A percentile compares a stretch with the other conserved stretches of the same genome.
phyloP scores from a whole-genome alignment of 139 green algal species.

The Astrephomene gubernaculifera region DNA sequence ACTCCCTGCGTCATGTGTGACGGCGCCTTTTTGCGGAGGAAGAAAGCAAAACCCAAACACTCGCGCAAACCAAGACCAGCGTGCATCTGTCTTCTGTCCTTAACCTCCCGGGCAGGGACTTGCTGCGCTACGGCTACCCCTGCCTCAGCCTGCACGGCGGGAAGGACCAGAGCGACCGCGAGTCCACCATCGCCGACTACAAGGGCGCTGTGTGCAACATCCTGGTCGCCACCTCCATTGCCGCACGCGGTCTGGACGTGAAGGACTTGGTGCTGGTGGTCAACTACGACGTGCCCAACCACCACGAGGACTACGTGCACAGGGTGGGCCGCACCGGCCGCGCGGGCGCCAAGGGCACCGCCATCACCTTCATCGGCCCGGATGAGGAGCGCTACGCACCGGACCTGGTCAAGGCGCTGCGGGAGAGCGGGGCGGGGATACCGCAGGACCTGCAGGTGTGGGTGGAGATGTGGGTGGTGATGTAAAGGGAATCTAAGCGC shows the following conservation, averaged over 20 bases:
- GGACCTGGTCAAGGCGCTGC: conserved; percentile 96
- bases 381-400: conserved; percentile 94
- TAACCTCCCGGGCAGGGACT: conserved; percentile 26
- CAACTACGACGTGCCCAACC: conserved; percentile 98
- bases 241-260: conserved; percentile 96
- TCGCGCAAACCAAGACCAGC: too few species aligned
- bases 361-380: conserved; percentile 95
- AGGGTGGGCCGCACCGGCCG: conserved; percentile 90
- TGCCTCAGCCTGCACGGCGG: conserved; percentile 96
- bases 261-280: conserved; percentile 92
- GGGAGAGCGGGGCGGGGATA: conserved; percentile 81
- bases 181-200: conserved; percentile 97
- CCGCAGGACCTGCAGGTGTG: conserved; percentile 72
- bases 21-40: too few species aligned
- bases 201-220: conserved; percentile 95
- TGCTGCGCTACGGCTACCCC: conserved; percentile 87
- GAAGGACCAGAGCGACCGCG: conserved; percentile 97
- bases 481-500: too few species aligned
- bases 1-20: too few species aligned
- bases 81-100: too few species aligned
- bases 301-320: conserved; percentile 99
- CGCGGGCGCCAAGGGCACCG: conserved; percentile 88
- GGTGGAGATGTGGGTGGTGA: background rate
- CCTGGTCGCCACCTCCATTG: conserved; percentile 90
- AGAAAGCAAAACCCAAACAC: too few species aligned